Evolutionary conservation across 139 green algal species (phyloP).

Genomic region (Tetraselmis striata): DNA sequence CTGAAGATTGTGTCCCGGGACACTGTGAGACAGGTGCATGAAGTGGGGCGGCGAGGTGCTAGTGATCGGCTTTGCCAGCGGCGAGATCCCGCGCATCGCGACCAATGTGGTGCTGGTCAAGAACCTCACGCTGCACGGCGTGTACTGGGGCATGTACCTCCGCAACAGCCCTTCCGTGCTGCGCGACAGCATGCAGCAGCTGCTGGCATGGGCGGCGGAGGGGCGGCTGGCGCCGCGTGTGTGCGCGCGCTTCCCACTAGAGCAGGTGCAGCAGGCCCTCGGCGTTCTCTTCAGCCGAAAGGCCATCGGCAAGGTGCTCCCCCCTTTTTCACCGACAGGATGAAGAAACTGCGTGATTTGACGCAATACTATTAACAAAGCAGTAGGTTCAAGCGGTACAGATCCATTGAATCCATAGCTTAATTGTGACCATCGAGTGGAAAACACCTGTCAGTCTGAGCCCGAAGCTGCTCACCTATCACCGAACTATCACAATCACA

Average conservation of each 20-base stretch:
- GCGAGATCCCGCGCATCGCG: conserved; percentile 58
- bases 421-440: too few species aligned
- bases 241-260: conserved; percentile 48
- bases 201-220: conserved; percentile 40
- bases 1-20: too few species aligned
- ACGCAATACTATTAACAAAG: too few species aligned
- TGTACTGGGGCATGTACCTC: conserved; percentile 77
- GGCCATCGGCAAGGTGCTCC: conserved; percentile 63
- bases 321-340: too few species aligned
- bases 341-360: too few species aligned
- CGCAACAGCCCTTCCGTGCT: conserved; percentile 47
- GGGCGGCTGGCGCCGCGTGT: conserved; percentile 45
- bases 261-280: conserved; percentile 50
- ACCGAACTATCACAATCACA: too few species aligned
- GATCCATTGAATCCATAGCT: too few species aligned
- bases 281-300: conserved; percentile 37
- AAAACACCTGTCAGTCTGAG: too few species aligned
- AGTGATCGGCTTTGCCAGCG: conserved; percentile 77
- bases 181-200: conserved; percentile 41
- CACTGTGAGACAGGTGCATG: too few species aligned
- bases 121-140: conserved; percentile 72
- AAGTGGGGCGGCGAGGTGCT: conserved; percentile 76
- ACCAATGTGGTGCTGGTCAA: conserved; percentile 82
- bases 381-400: too few species aligned
- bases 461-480: too few species aligned